Conservation (phyloP, 352 stramenopile genomes). For the Phytophthora macrochlamydospora region DNA sequence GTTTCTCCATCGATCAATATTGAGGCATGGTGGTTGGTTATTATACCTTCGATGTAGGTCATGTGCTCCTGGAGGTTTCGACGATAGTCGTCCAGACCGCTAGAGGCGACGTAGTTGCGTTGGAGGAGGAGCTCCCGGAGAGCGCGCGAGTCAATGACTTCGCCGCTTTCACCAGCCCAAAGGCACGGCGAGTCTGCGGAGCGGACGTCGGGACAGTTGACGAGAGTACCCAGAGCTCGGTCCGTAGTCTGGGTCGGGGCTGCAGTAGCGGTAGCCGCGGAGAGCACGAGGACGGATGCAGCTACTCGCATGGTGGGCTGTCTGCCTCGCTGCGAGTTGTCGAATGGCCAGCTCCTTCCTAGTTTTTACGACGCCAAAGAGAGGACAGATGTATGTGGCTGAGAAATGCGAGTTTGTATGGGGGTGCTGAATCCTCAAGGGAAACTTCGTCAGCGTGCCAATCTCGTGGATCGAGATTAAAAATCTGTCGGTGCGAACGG, state of each 20-base stretch:
- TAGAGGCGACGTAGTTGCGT: conserved; percentile 28
- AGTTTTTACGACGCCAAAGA: not conserved
- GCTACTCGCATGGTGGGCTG: conserved; percentile 14
- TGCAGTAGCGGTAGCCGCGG: not conserved
- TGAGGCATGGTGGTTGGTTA: too few species aligned
- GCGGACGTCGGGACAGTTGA: conserved; percentile 42
- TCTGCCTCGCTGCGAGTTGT: not conserved
- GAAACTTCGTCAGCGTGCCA: too few species aligned
- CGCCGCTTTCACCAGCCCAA: conserved; percentile 57
- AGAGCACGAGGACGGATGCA: conserved; percentile 10
- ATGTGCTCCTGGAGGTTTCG: conserved; percentile 75
- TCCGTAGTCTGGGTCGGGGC: conserved; percentile 19
- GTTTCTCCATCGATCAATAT: too few species aligned
- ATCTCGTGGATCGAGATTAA: too few species aligned
- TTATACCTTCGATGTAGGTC: conserved; percentile 75
- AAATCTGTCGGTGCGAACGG: too few species aligned
- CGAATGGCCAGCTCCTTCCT: not conserved
- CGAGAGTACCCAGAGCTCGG: conserved; percentile 54
- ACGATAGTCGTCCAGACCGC: conserved; percentile 25
- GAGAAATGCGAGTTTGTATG: not conserved
- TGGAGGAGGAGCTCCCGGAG: conserved; percentile 58
- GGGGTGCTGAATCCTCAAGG: not conserved
- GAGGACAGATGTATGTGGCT: not conserved
- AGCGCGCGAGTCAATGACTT: conserved; percentile 41
- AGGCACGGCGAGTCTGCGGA: conserved; percentile 43